Conservation (phyloP, 257 asterid species). For the Paraleonurus japonicus region DNA sequence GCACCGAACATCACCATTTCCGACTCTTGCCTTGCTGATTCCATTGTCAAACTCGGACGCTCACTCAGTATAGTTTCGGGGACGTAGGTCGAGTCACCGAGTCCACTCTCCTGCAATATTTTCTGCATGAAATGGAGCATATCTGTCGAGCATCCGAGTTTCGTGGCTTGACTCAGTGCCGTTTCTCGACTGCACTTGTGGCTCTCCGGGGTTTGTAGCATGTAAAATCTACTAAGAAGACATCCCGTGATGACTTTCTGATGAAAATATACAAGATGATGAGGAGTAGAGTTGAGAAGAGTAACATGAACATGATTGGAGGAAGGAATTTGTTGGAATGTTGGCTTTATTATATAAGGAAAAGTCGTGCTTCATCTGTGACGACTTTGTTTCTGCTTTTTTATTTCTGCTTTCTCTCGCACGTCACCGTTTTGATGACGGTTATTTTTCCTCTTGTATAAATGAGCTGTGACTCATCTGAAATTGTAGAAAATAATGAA, state of each 20-base stretch:
- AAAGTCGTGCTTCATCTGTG: too few relatives aligned
- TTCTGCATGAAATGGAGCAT: conserved; percentile 25
- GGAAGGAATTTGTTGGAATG: too few relatives aligned
- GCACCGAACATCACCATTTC: background rate
- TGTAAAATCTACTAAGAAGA: conserved; percentile 52
- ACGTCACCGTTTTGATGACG: too few relatives aligned
- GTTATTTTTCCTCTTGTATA: too few relatives aligned
- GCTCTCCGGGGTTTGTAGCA: conserved; percentile 55
- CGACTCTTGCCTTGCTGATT: conserved; percentile 47
- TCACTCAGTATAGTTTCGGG: conserved; percentile 23
- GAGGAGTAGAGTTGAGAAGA: background rate
- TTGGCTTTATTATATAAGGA: too few relatives aligned
- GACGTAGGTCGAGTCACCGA: conserved; percentile 47
- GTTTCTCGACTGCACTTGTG: conserved; percentile 35
- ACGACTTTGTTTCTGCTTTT: too few relatives aligned
- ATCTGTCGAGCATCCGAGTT: background rate
- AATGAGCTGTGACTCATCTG: too few relatives aligned
- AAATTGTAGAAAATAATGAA: too few relatives aligned
- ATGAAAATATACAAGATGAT: background rate
- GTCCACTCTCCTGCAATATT: conserved; percentile 28
- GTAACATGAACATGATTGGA: background rate
- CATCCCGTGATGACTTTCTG: background rate
- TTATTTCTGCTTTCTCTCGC: too few relatives aligned
- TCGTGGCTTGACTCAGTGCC: background rate
- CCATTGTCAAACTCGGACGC: conserved; percentile 37